Conservation (phyloP, 352 stramenopile genomes). For the Pythium dissimile region DNA sequence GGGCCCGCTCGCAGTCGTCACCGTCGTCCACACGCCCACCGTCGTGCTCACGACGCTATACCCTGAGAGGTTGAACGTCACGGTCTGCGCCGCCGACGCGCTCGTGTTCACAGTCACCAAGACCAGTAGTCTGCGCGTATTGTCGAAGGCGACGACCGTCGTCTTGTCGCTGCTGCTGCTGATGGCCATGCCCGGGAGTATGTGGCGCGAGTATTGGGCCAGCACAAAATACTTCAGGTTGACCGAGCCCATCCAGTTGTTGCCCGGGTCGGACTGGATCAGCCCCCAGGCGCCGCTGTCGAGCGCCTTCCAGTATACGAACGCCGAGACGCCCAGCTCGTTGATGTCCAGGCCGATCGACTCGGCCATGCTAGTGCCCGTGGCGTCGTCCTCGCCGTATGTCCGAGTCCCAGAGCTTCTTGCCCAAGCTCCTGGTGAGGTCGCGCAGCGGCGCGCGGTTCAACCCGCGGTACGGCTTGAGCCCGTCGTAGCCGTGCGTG, state of each 20-base stretch:
- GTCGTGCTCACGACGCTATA: constrained; percentile 29
- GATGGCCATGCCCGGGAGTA: constrained; percentile 53
- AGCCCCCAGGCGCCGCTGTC: constrained; percentile 52
- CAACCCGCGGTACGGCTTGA: constrained; percentile 36
- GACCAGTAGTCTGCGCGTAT: constrained; percentile 33
- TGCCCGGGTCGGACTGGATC: constrained; percentile 35
- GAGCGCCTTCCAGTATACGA: constrained; percentile 66
- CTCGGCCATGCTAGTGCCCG: constrained; percentile 44
- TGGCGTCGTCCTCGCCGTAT: constrained; percentile 46
- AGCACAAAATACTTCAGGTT: constrained; percentile 58
- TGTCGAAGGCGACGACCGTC: constrained; percentile 45
- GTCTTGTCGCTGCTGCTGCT: constrained; percentile 35
- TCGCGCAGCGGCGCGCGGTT: constrained; percentile 33
- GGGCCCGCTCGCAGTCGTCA: constrained; percentile 29
- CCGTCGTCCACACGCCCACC: constrained; percentile 40
- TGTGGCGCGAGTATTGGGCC: constrained; percentile 60
- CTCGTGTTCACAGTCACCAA: constrained; percentile 44
- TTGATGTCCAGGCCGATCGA: constrained; percentile 54
- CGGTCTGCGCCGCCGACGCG: constrained; percentile 18
- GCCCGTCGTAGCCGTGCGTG: constrained; percentile 49
- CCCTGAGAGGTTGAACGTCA: constrained; percentile 37
- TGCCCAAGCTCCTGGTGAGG: constrained; percentile 26
- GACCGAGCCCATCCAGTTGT: constrained; percentile 32
- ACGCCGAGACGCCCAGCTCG: constrained; percentile 48
- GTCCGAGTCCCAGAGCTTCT: constrained; percentile 60